Evolutionary conservation across 164 flowering plant genomes (phyloP), one percentile per base, ranked within the genome.

Genomic region (Platanus orientalis): DNA sequence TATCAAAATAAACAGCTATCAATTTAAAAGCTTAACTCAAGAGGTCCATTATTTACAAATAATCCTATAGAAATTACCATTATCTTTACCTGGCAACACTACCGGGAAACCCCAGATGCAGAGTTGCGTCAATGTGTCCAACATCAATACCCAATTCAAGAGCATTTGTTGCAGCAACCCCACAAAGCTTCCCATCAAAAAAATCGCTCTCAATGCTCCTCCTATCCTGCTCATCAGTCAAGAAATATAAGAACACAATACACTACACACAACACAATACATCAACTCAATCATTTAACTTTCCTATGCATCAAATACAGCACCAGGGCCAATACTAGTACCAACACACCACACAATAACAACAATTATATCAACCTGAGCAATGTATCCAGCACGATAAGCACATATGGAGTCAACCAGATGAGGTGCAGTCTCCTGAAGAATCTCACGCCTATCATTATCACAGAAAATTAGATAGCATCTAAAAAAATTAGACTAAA

Each of bases 81-180:
- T 39, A 40, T 39, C 0, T 27, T 24, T 76, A 93, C 97, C 98
- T 94, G 32, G 98, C 89, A 76, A 94, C 75, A 64, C 90, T 90
- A 58, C 98, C 98, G 72, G 98, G 98, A 79, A 94, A 94, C 2
- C 97, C 97, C 50, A 94, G 87, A 83, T 94, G 98, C 67, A 94
- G 78, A 26, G 98, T 94, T 28, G 74, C 96, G 79, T 94, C 98
- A 81, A 94, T 81, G 54, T 89, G 85, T 34, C 98, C 98, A 73
- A 94, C 95, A 83, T 94, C 97, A 66, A 94, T 89, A 34, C 98
- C 98, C 73, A 94, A 76, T 67, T 94, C 98, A 65, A 94, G 95
- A 28, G 98, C 98, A 86, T 86, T 94, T 45, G 98, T 94, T 42
- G 97, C 98, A 69, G 90, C 95, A 83, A 94, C 72, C 61, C 98